phyloP scores from a whole-genome alignment of 164 flowering plant species.

The Vitis rupestris region DNA sequence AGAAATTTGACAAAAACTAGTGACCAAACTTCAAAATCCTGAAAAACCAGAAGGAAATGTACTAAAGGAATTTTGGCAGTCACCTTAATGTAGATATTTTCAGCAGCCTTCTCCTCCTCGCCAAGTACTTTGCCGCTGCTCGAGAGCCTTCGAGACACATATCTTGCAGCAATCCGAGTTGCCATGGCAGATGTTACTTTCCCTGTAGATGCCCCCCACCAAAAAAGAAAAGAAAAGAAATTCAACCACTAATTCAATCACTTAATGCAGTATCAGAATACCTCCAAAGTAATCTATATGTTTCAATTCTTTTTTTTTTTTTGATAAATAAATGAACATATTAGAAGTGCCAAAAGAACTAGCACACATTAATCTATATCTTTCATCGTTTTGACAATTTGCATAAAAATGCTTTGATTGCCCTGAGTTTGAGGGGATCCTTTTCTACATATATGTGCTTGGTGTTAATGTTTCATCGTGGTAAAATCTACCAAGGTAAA shows the following conservation, averaged over 20 bases:
- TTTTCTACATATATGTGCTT: too few species aligned
- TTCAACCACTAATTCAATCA: neutral
- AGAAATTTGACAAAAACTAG: neutral
- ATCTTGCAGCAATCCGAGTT: conserved; percentile 48
- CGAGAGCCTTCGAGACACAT: conserved; percentile 64
- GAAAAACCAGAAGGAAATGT: neutral
- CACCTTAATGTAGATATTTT: conserved; percentile 90
- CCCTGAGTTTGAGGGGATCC: too few species aligned
- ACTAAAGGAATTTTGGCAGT: neutral
- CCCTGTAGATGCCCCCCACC: neutral
- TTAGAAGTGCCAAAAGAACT: too few species aligned
- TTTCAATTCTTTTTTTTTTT: too few species aligned
- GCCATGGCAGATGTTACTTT: conserved; percentile 42
- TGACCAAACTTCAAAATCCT: neutral
- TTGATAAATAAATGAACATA: too few species aligned
- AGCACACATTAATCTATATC: too few species aligned
- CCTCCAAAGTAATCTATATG: too few species aligned
- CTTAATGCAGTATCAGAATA: neutral
- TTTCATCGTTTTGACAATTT: too few species aligned
- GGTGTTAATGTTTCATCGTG: too few species aligned
- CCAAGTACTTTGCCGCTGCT: conserved; percentile 63
- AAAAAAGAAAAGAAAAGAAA: neutral
- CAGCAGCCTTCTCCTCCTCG: conserved; percentile 98
- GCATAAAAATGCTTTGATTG: too few species aligned
- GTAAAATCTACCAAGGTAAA: too few species aligned